Evolutionary conservation across 257 asterid species (phyloP).

Genomic region (Fraxinus anomala): DNA sequence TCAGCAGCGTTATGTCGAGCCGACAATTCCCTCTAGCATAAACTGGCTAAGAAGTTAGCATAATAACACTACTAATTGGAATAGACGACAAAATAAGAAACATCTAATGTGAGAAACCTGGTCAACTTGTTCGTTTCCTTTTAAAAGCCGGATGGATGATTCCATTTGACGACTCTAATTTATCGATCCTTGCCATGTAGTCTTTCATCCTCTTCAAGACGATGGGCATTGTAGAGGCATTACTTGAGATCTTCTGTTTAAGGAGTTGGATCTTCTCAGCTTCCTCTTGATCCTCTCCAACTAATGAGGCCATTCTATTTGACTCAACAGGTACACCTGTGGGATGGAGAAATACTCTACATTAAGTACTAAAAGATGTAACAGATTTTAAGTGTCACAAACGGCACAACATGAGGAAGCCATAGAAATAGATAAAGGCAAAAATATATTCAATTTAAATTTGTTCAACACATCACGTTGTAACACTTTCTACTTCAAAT

Average conservation of each 20-base stretch:
- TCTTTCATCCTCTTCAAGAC: constrained; percentile 49
- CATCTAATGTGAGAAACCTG: background rate
- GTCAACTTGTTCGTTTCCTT: constrained; percentile 29
- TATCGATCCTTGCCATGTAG: constrained; percentile 36
- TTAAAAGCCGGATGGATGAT: constrained; percentile 44
- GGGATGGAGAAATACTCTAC: background rate
- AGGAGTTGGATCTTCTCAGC: constrained; percentile 35
- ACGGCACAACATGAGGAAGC: background rate
- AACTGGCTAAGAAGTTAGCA: background rate
- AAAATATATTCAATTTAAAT: background rate
- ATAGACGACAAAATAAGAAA: background rate
- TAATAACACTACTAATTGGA: background rate
- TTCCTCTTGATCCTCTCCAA: constrained; percentile 29
- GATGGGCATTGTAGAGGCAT: constrained; percentile 31
- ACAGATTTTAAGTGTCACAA: background rate
- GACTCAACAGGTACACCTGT: constrained; percentile 17
- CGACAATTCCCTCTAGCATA: background rate
- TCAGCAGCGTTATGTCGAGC: background rate
- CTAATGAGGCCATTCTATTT: constrained; percentile 20
- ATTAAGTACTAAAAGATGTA: background rate
- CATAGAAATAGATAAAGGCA: background rate
- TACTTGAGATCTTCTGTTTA: constrained; percentile 45
- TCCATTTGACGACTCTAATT: constrained; percentile 25
- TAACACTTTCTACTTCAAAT: background rate
- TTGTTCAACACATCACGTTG: no score